Evolutionary conservation across 192 early-diverging fungal species (phyloP), one percentile per base, ranked within the genome.

Genomic region (Cladochytrium replicatum): DNA sequence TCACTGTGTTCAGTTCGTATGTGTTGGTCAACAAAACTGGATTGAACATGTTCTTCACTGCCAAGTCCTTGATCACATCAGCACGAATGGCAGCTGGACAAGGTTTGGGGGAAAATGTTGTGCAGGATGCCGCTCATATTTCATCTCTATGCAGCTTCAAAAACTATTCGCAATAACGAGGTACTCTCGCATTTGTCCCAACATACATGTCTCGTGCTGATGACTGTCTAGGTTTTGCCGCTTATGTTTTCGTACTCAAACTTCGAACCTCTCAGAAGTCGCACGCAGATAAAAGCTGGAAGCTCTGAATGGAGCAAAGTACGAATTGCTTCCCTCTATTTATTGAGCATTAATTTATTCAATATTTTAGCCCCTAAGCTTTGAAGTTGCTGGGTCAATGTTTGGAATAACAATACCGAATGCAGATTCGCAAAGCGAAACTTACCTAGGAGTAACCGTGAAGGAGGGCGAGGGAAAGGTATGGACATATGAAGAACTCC

Each of bases 161-260:
- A 52, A 52, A 43, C 56, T 24, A 25, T 22, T 15, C 26, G 43
- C 51, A 32, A 34, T 17, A 7, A 19, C 41, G 13, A 19, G 13
- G 41, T 6, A 6, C 30, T 19, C 17, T 9, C 30, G 27, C 5
- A 46, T 8, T 40, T 50, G 27, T 17, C 7, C 32, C 17, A 8
- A 59, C 19, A 28, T 45, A 44, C 22, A 23, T 29, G 15, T 55
- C 34, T 54, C 24, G 34, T 25, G 28, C 31, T 3, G 22, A 15
- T 15, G 22, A n/a, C n/a, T n/a, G n/a, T n/a, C n/a, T n/a, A 83
- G 65, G 66, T 77, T 0, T 54, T 72, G 27, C 88, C 88, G 29
- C 76, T 94, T 21, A 87, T 98, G 86, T 98, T 93, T 61, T 93
- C 92, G 2, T 98, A 93, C 58, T 82, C 84, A 0, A 86, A 73